Percentiles rank a stretch among this genome's conserved stretches.
These are phyloP conservation scores for Chytriomyces confervae DNA, from an alignment of 192 early-diverging fungal genomes.

Conservation along the genomic window DNA sequence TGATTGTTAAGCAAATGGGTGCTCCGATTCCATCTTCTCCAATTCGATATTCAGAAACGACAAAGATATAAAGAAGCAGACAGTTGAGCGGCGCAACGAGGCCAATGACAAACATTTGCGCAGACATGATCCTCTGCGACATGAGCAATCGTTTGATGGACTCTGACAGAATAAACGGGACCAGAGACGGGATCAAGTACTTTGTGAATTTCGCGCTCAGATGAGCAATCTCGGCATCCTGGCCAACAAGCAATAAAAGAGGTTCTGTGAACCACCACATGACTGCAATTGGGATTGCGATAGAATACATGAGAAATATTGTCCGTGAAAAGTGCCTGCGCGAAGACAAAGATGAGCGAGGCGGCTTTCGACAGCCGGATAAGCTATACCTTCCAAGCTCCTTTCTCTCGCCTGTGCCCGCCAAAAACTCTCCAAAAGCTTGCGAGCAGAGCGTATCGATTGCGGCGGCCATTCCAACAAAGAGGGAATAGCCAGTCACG, in stretches of 20 bases:
- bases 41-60: conserved; percentile 73
- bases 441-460: conserved; percentile 64
- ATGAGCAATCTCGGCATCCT: conserved; percentile 72
- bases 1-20: conserved; percentile 77
- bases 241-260: conserved; percentile 71
- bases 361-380: neutral
- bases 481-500: conserved; percentile 48
- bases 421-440: conserved; percentile 38
- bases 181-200: conserved; percentile 72
- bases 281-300: conserved; percentile 73
- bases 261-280: conserved; percentile 75
- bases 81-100: conserved; percentile 76
- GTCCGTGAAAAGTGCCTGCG: conserved; percentile 65
- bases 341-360: neutral
- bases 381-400: conserved; percentile 45
- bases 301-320: conserved; percentile 72
- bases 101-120: conserved; percentile 74
- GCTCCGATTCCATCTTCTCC: conserved; percentile 78
- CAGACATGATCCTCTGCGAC: conserved; percentile 87
- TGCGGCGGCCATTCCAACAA: conserved; percentile 55
- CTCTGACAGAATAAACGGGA: conserved; percentile 82
- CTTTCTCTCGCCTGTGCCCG: conserved; percentile 40
- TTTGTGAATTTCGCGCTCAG: conserved; percentile 73
- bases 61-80: conserved; percentile 76
- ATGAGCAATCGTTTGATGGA: conserved; percentile 87